These are phyloP conservation scores for Talaromyces amestolkiae DNA, from an alignment of 2,329 filamentous ascomycete species.

Conservation along the genomic window DNA sequence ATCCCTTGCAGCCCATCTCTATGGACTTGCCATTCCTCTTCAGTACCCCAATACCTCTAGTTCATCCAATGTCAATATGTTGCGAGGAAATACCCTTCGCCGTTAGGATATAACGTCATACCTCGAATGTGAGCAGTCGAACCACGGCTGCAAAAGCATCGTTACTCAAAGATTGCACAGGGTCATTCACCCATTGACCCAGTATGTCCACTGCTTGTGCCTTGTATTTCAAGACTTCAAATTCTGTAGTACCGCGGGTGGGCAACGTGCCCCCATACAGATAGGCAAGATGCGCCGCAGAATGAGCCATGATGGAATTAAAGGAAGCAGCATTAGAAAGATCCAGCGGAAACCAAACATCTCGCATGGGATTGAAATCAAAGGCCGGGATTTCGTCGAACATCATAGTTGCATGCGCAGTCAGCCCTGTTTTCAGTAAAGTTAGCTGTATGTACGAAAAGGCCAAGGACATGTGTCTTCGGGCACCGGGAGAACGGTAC, in stretches of 20 bases:
- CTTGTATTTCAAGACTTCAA: conserved; percentile 16
- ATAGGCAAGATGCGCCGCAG: conserved; percentile 39
- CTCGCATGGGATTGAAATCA: conserved; percentile 40
- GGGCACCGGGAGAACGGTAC: conserved; percentile 24
- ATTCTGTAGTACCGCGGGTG: conserved; percentile 7
- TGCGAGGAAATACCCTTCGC: background rate
- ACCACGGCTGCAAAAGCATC: conserved; percentile 35
- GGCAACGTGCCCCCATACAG: conserved; percentile 31
- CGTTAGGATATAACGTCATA: conserved; percentile 17
- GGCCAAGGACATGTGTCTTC: background rate
- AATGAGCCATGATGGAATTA: conserved; percentile 44
- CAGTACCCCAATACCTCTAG: conserved; percentile 36
- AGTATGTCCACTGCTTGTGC: conserved; percentile 12
- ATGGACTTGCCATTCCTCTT: conserved; percentile 34
- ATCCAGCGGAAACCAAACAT: conserved; percentile 43
- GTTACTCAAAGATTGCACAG: conserved; percentile 33
- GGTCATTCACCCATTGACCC: conserved; percentile 8
- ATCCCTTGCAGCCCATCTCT: conserved; percentile 33
- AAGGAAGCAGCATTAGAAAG: conserved; percentile 44
- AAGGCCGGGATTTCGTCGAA: conserved; percentile 29
- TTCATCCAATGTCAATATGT: background rate
- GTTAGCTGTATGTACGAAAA: background rate
- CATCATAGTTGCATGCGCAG: conserved; percentile 34
- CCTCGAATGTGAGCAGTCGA: conserved; percentile 35
- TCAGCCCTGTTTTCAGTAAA: conserved; percentile 27